These are phyloP conservation scores for Rhododendron vialii DNA, from an alignment of 148 eudicot genomes.

Conservation along the genomic window DNA sequence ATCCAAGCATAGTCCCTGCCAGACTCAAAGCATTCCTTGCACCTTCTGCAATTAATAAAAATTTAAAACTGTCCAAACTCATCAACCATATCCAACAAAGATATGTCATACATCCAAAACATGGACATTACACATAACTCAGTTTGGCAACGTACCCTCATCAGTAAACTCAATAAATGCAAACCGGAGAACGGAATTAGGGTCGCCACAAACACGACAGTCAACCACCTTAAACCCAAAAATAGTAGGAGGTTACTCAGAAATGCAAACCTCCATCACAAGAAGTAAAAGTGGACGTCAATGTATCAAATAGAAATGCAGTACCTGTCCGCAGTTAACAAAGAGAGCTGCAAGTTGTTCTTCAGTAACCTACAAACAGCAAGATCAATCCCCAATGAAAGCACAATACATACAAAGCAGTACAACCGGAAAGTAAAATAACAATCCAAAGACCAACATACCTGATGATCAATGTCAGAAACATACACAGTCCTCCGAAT, in stretches of 20 bases:
- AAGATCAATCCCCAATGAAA: constrained; percentile 3
- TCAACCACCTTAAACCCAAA: constrained; percentile 74
- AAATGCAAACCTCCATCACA: not conserved
- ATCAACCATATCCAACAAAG: not conserved
- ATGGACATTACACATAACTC: not conserved
- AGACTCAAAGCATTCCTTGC: constrained; percentile 87
- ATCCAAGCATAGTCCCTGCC: constrained; percentile 95
- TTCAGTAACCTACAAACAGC: constrained; percentile 69
- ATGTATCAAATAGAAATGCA: not conserved
- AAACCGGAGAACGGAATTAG: constrained; percentile 95
- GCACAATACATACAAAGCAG: not conserved
- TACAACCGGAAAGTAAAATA: not conserved
- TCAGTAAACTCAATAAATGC: constrained; percentile 93
- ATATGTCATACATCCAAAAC: not conserved
- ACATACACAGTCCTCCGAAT: constrained; percentile 92
- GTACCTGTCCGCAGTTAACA: constrained; percentile 87
- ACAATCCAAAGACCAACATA: constrained; percentile 10
- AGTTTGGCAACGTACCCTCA: constrained; percentile 51
- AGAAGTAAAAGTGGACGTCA: not conserved
- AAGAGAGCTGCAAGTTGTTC: constrained; percentile 93
- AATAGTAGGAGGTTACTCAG: constrained; percentile 2
- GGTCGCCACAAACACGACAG: constrained; percentile 98
- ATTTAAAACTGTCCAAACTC: constrained; percentile 4
- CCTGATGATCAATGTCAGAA: constrained; percentile 99
- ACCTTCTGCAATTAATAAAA: constrained; percentile 51